Evolutionary conservation across 768 basidiomycete species (phyloP).

Genomic region (Mycena chlorophos): DNA sequence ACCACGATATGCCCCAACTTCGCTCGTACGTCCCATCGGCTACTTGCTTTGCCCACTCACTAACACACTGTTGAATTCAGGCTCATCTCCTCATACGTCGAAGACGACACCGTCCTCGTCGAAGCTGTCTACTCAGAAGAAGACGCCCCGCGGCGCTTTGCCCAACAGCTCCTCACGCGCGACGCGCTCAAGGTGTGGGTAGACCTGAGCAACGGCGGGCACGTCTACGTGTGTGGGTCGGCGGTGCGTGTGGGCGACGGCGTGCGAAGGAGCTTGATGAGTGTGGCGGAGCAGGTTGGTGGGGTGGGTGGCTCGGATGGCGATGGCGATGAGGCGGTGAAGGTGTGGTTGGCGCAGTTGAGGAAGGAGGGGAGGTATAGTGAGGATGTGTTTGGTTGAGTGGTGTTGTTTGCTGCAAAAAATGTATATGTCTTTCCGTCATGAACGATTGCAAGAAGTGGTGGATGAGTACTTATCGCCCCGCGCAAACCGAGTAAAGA

Average conservation of each 20-base stretch:
- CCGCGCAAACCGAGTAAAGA: too few relatives aligned
- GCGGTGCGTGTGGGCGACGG: constrained; percentile 1
- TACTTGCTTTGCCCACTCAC: background rate
- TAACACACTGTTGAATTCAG: constrained; percentile 5
- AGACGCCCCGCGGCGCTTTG: constrained; percentile 9
- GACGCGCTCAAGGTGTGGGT: constrained; percentile 15
- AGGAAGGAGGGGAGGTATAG: constrained; percentile 12
- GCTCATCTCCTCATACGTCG: constrained; percentile 3
- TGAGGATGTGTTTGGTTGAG: constrained; percentile 17
- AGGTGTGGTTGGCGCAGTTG: constrained; percentile 1
- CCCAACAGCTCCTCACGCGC: constrained; percentile 14
- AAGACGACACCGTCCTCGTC: constrained; percentile 9
- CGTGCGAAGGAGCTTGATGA: constrained; percentile 3
- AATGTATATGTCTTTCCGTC: too few relatives aligned
- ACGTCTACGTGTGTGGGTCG: background rate
- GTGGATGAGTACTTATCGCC: too few relatives aligned
- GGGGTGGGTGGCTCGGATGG: background rate
- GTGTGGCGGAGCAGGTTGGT: constrained; percentile 3
- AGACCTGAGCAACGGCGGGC: constrained; percentile 12
- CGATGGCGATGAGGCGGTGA: too few relatives aligned
- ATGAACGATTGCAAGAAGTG: too few relatives aligned
- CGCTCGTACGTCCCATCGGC: background rate
- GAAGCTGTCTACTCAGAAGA: constrained; percentile 16
- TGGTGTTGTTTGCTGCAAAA: too few relatives aligned
- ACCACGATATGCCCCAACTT: constrained; percentile 14